phyloP scores from a whole-genome alignment of 305 asterid species.

The Galium porrigens region DNA sequence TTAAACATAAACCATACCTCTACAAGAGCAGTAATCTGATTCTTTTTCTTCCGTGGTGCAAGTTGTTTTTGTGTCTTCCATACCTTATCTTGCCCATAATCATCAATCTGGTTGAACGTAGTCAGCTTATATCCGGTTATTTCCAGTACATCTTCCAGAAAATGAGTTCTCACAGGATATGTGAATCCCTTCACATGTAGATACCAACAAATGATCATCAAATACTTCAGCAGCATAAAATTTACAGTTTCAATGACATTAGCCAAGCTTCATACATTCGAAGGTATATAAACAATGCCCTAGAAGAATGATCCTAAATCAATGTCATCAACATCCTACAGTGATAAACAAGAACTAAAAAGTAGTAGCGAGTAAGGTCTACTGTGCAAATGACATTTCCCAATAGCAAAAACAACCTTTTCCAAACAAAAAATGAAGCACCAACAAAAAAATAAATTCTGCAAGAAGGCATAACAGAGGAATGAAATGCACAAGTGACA shows the following conservation, averaged over 20 bases:
- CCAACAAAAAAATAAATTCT: not conserved
- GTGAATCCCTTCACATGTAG: constrained; percentile 71
- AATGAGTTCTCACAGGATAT: constrained; percentile 76
- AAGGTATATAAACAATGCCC: not conserved
- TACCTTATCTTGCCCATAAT: constrained; percentile 92
- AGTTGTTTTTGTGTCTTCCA: constrained; percentile 95
- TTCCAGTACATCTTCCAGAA: constrained; percentile 85
- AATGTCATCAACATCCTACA: not conserved
- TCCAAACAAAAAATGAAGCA: not conserved
- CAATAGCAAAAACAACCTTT: not conserved
- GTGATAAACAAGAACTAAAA: not conserved
- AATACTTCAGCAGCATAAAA: not conserved
- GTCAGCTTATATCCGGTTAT: constrained; percentile 83
- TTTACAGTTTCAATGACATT: not conserved
- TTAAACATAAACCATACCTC: constrained; percentile 39
- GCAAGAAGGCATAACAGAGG: too few species aligned
- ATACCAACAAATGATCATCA: not conserved
- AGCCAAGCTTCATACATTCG: not conserved
- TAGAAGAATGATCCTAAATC: not conserved
- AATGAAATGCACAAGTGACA: not conserved
- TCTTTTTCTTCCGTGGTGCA: constrained; percentile 75
- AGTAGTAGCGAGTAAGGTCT: not conserved
- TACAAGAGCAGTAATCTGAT: constrained; percentile 74
- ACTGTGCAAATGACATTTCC: not conserved
- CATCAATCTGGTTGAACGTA: constrained; percentile 87